Conservation (phyloP, 805 yeast genomes). For the Diddensiella caesifluorescens region DNA sequence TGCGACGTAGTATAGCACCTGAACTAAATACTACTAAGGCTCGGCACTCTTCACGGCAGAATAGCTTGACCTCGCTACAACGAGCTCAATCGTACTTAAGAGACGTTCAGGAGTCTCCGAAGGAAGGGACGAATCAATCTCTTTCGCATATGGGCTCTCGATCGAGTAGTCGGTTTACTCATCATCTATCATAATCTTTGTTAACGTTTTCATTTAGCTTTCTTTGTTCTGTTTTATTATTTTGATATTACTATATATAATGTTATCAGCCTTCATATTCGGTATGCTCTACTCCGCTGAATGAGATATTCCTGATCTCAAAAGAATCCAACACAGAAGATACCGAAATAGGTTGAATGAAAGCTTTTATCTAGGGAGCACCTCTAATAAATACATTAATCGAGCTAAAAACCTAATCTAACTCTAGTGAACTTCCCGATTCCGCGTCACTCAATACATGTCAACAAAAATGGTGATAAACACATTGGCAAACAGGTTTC, state of each 20-base stretch:
- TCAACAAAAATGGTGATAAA: no score
- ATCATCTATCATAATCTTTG: not conserved
- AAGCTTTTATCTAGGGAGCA: no score
- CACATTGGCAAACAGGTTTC: no score
- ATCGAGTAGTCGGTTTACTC: constrained; percentile 11
- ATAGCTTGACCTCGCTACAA: constrained; percentile 16
- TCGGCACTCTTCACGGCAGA: constrained; percentile 13
- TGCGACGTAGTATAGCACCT: constrained; percentile 24
- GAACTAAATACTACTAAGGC: constrained; percentile 20
- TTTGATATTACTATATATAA: constrained; percentile 4
- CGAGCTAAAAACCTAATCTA: no score
- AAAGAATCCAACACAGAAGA: no score
- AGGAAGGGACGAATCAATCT: constrained; percentile 1
- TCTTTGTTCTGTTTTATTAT: not conserved
- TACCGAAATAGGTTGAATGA: no score
- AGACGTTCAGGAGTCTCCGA: constrained; percentile 2
- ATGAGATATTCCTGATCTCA: no score
- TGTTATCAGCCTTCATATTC: no score
- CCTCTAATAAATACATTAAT: no score
- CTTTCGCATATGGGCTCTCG: constrained; percentile 6
- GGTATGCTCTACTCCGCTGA: no score
- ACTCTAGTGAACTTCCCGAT: no score
- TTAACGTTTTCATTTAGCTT: not conserved
- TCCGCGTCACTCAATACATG: no score
- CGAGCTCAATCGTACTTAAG: constrained; percentile 4